phyloP scores from a whole-genome alignment of 805 yeast species.

The Myxozyma neglecta region DNA sequence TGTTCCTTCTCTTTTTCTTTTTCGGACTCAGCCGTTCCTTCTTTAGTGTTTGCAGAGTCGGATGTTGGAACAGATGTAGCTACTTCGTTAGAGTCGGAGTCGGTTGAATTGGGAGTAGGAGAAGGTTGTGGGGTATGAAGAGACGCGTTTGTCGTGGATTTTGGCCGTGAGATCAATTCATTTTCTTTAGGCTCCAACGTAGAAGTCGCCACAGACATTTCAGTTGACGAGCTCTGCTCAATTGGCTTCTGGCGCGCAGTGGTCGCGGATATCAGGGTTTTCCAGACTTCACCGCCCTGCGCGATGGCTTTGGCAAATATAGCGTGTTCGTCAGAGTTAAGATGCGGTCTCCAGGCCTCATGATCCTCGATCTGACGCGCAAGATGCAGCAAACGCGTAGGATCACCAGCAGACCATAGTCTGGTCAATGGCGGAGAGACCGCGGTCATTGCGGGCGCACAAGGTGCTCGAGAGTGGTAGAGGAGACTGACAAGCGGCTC shows the following conservation, averaged over 20 bases:
- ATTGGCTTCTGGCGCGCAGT: constrained; percentile 2
- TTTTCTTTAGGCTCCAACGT: background rate
- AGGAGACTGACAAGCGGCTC: background rate
- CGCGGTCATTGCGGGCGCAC: constrained; percentile 1
- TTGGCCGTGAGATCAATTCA: background rate
- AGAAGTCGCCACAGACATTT: background rate
- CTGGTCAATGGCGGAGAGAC: constrained; percentile 8
- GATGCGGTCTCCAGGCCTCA: constrained; percentile 41
- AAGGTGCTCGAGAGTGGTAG: background rate
- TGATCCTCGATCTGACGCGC: constrained; percentile 32
- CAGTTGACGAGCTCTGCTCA: background rate
- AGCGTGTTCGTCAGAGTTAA: constrained; percentile 43
- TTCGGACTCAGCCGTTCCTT: background rate
- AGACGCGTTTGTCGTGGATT: background rate
- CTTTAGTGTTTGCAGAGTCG: background rate
- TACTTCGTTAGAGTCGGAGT: background rate
- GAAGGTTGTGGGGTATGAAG: constrained; percentile 13
- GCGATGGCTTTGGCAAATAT: constrained; percentile 39
- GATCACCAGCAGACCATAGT: constrained; percentile 35
- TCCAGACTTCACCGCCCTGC: constrained; percentile 40
- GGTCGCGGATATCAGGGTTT: constrained; percentile 33
- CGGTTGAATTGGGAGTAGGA: constrained; percentile 1
- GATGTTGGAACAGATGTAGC: background rate
- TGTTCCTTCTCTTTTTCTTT: background rate
- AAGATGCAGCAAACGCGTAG: constrained; percentile 25